These are phyloP conservation scores for Calamus simplicifolius DNA, from an alignment of 176 grass and related monocot species.

Conservation along the genomic window DNA sequence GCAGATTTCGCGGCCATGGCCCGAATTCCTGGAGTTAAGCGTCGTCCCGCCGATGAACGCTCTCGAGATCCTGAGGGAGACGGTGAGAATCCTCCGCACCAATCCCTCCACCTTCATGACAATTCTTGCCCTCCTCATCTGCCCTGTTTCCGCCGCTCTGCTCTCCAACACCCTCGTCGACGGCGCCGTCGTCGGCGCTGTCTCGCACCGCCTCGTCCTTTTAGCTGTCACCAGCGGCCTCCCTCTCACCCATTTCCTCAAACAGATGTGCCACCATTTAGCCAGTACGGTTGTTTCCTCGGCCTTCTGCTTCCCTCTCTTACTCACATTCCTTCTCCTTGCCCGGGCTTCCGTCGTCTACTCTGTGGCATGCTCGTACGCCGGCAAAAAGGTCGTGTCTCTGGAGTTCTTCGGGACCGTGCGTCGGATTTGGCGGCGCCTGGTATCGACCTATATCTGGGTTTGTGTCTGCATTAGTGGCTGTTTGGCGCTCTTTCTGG, in stretches of 20 bases:
- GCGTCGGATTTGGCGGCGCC: slow-evolving; percentile 56
- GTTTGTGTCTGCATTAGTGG: slow-evolving; percentile 37
- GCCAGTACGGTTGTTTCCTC: slow-evolving; percentile 54
- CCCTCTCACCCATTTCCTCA: slow-evolving; percentile 56
- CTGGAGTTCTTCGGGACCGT: slow-evolving; percentile 36
- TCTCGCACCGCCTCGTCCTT: slow-evolving; percentile 43
- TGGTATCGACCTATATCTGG: slow-evolving; percentile 59
- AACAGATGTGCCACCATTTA: slow-evolving; percentile 65
- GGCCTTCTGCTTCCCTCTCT: slow-evolving; percentile 52
- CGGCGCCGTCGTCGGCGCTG: slow-evolving; percentile 26
- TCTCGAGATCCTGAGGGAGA: slow-evolving; percentile 84
- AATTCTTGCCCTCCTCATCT: slow-evolving; percentile 73
- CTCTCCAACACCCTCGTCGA: slow-evolving; percentile 60
- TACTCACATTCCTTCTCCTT: slow-evolving; percentile 60
- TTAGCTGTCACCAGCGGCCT: slow-evolving; percentile 47
- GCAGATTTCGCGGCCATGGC: no score
- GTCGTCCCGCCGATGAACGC: slow-evolving; percentile 61
- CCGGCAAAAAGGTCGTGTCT: slow-evolving; percentile 38
- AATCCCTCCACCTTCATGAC: slow-evolving; percentile 72
- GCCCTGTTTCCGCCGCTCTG: slow-evolving; percentile 68
- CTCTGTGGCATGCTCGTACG: slow-evolving; percentile 64
- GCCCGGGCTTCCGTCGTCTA: slow-evolving; percentile 60
- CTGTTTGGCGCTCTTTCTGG: slow-evolving; percentile 54
- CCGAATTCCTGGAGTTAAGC: background rate
- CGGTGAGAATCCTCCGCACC: slow-evolving; percentile 74